These are phyloP conservation scores for Dendrobium catenatum DNA, from an alignment of 106 monocot species.

Conservation along the genomic window DNA sequence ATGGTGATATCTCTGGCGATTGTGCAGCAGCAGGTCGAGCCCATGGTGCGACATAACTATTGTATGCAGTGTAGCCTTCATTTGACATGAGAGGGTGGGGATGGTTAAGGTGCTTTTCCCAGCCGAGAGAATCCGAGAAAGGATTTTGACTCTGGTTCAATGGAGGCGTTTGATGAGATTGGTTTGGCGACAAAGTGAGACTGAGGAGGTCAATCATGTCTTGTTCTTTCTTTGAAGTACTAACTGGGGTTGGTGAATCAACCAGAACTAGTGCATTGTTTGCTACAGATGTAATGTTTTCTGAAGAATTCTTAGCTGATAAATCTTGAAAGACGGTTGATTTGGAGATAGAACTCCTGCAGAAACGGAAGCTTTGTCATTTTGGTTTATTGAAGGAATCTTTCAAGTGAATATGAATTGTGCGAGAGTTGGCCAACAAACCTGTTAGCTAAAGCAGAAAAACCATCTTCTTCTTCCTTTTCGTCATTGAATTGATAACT, in stretches of 20 bases:
- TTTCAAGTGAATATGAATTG: background rate
- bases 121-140: background rate
- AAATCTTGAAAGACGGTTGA: constrained; percentile 3
- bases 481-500: constrained; percentile 13
- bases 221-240: constrained; percentile 45
- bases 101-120: background rate
- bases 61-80: constrained; percentile 25
- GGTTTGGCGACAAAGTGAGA: constrained; percentile 43
- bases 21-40: constrained; percentile 19
- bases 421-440: background rate
- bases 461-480: constrained; percentile 21
- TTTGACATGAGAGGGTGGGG: constrained; percentile 9
- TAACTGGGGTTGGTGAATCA: constrained; percentile 49
- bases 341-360: constrained; percentile 53
- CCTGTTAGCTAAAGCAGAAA: constrained; percentile 47
- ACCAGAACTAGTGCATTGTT: constrained; percentile 30
- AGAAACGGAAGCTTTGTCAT: no score
- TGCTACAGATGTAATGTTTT: background rate
- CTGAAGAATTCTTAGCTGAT: constrained; percentile 10
- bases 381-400: background rate
- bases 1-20: constrained; percentile 8
- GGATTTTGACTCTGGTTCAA: constrained; percentile 21
- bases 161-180: constrained; percentile 47
- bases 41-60: constrained; percentile 61
- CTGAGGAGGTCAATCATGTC: constrained; percentile 75